Evolutionary conservation across 768 basidiomycete genomes (phyloP), one percentile per base, ranked within the genome.

Genomic region (Pleurotus citrinopileatus): DNA sequence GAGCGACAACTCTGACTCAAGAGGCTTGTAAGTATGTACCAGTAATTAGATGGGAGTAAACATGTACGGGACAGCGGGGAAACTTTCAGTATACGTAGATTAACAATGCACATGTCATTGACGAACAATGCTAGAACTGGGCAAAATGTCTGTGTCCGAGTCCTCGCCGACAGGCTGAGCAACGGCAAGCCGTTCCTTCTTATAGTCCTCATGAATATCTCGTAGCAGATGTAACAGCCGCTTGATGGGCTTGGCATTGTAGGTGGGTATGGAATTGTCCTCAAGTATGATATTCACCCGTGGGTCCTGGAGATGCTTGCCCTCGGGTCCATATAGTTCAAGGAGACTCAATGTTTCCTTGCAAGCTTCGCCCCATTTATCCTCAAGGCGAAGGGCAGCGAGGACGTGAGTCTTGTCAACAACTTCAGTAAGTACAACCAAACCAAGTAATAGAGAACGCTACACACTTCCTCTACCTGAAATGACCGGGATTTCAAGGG

Each of bases 321-420:
- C 86, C 7, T 74, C 65, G 25, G 76, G 73, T 2, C 87, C 87
- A 60, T 88, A 89, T 50, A 79, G 66, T 15, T 61, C 64, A 37
- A 86, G 65, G 32, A 89, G 77, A 8, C 53, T 43, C 44, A 82
- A 65, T 4, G 78, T 81, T 58, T 82, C 83, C 13, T 67, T 66
- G 62, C 81, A 83, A 25, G 74, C 73, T 8, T 72, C 61, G 2
- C 75, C 73, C 71, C 77, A 84, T 22, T 65, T 62, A 4, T 67
- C 61, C 28, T 75, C 70, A 13, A 85, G 62, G 17, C 70, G 69
- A 46, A 89, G 68, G 6, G 81, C 82, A 34, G 64, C 67, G 61
- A 78, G 67, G 23, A 89, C 74, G 54, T 89, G 84, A 32, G 58
- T 65, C 83, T 85, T 57, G 19, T 29, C 4, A 4, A 53, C 48